Percentiles rank a stretch among this genome's conserved stretches.
phyloP scores from a whole-genome alignment of 768 basidiomycete species.

The Rhodotorula diobovata region DNA sequence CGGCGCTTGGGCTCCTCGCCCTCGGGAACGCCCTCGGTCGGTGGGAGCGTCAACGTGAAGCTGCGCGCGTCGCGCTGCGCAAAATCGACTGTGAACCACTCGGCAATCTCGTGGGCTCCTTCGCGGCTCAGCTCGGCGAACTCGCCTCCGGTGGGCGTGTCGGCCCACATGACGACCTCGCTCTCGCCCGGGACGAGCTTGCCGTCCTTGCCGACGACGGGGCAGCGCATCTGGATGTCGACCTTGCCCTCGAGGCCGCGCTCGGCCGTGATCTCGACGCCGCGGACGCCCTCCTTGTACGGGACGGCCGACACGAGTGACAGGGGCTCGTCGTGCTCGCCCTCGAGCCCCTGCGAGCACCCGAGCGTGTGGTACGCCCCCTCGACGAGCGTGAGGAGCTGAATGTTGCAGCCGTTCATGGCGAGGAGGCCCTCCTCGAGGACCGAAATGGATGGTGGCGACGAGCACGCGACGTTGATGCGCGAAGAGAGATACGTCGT shows the following conservation, averaged over 20 bases:
- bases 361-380: slow-evolving; percentile 37
- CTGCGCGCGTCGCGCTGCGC: slow-evolving; percentile 35
- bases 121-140: slow-evolving; percentile 25
- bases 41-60: slow-evolving; percentile 40
- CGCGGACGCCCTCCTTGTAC: slow-evolving; percentile 39
- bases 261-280: slow-evolving; percentile 37
- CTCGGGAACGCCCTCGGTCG: slow-evolving; percentile 37
- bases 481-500: slow-evolving; percentile 21
- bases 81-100: slow-evolving; percentile 40
- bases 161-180: slow-evolving; percentile 37
- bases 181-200: slow-evolving; percentile 27
- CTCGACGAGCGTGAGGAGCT: slow-evolving; percentile 40
- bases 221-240: slow-evolving; percentile 39
- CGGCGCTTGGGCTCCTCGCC: slow-evolving; percentile 38
- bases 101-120: slow-evolving; percentile 32
- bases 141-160: slow-evolving; percentile 31
- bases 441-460: slow-evolving; percentile 37
- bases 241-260: slow-evolving; percentile 39
- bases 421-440: slow-evolving; percentile 42
- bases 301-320: slow-evolving; percentile 34
- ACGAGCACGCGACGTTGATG: slow-evolving; percentile 41
- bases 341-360: slow-evolving; percentile 37
- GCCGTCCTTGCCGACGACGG: slow-evolving; percentile 28
- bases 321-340: slow-evolving; percentile 22
- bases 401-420: slow-evolving; percentile 39